Base-by-base conservation (phyloP, 768 basidiomycete genomes). In the Cystofilobasidium macerans region DNA sequence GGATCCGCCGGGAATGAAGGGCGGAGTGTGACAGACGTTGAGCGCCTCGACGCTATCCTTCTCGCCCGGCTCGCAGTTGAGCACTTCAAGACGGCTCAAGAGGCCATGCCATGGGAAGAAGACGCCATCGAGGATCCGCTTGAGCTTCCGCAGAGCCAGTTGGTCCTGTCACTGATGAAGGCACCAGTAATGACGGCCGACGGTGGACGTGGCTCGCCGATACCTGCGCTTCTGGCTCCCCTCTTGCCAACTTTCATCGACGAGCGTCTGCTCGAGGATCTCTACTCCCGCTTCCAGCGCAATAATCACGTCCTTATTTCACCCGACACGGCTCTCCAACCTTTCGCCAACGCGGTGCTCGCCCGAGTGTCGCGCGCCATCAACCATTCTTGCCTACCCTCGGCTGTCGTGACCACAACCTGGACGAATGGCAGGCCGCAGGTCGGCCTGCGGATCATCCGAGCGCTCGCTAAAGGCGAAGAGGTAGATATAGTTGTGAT, bases 221-320 rank as follows among this genome's bases (percentile, higher is more conserved):
- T 65, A 16, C 64, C 64, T 0, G 43, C 35, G 12, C 28, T 65
- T 22, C 57, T 65, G 33, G 43, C 64, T 4, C 43, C 64, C 14
- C 58, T 58, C 26, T 47, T 65, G 7, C 64, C 64, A 3, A 28
- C 16, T 5, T 57, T 59, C 20, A n/a, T 65, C n/a, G 38, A 43
- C 4, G 28, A 43, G 24, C 9, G 26, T 4, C 24, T 42, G 18
- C 59, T 67, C 7, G 59, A 28, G 6, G 2, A 26, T 13, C 48
- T 67, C 26, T 26, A 56, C 18, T 22, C 65, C 11, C 59, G 65
- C 0, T 67, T 67, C 33, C 60, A 61, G 35, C 51, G 60, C 12
- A 67, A 67, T 54, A 67, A 67, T 43, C 65, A 67, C 42, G 53
- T 57, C 22, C 56, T 67, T 11, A 22, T 33, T 20, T 20, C 38